These are phyloP conservation scores for Plasmodium relictum DNA, from an alignment of 169 alveolate genomes.

Conservation along the genomic window DNA sequence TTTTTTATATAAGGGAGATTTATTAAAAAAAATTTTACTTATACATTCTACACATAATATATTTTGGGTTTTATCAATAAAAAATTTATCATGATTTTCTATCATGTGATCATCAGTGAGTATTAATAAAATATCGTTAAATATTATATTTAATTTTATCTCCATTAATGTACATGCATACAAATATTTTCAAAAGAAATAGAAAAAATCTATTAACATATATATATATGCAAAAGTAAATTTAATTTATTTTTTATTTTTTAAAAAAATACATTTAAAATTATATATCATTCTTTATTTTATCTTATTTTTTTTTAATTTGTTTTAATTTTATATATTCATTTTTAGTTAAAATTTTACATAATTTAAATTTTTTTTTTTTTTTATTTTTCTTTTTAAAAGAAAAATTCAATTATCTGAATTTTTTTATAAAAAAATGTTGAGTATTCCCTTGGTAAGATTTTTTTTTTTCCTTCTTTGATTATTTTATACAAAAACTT, in stretches of 20 bases:
- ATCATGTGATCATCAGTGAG: conserved; percentile 51
- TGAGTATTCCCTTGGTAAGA: no score
- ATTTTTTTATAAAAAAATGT: no score
- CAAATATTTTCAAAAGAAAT: neutral
- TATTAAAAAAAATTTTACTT: conserved; percentile 46
- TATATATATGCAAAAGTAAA: neutral
- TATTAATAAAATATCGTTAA: conserved; percentile 34
- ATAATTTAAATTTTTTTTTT: neutral
- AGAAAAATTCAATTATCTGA: no score
- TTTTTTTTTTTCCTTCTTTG: no score
- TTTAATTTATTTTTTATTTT: no score
- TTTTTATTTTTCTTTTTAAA: neutral
- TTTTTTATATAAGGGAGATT: conserved; percentile 71
- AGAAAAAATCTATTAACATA: neutral
- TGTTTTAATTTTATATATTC: neutral
- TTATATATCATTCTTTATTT: no score
- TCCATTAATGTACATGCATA: conserved; percentile 30
- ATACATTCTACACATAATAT: conserved; percentile 65
- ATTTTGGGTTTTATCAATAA: conserved; percentile 49
- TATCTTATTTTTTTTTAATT: no score
- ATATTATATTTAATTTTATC: conserved; percentile 53
- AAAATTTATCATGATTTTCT: conserved; percentile 69
- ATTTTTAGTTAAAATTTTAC: neutral
- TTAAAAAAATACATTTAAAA: no score
- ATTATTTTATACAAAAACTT: no score